Evolutionary conservation across 129 eudicot genomes (phyloP).

Genomic region (Flaveria sonorensis): DNA sequence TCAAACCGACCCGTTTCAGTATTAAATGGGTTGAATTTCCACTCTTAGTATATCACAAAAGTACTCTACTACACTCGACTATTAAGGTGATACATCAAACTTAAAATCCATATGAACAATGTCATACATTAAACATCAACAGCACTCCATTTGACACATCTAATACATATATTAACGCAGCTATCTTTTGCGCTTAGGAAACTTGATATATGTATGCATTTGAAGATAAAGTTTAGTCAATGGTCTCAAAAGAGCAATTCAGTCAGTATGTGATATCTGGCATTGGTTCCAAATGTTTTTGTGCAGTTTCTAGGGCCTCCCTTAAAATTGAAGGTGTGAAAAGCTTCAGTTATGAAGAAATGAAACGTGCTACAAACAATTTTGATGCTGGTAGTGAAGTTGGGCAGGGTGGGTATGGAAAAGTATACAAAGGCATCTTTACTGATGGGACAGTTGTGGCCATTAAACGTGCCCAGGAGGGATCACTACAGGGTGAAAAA

Average conservation of each 20-base stretch:
- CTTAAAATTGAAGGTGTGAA: conserved; percentile 76
- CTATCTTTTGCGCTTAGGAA: not conserved
- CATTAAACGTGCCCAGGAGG: conserved; percentile 83
- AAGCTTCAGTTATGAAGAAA: conserved; percentile 60
- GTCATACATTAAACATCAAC: not conserved
- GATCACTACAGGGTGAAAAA: conserved; percentile 78
- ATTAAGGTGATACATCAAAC: not conserved
- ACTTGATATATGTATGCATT: not conserved
- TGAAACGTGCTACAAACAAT: conserved; percentile 60
- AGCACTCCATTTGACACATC: not conserved
- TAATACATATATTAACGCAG: not conserved
- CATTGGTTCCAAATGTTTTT: not conserved
- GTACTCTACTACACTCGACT: not conserved
- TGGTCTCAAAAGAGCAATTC: conserved; percentile 1
- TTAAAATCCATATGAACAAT: too few species aligned
- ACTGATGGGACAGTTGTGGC: conserved; percentile 72
- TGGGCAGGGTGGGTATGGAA: conserved; percentile 88
- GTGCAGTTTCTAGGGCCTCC: conserved; percentile 57
- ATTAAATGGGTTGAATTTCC: not conserved
- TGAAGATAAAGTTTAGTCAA: conserved; percentile 1
- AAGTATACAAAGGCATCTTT: conserved; percentile 66
- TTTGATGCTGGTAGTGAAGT: conserved; percentile 51
- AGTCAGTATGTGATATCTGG: not conserved
- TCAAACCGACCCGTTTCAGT: not conserved
- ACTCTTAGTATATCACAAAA: not conserved